Evolutionary conservation across 768 basidiomycete species (phyloP).

Genomic region (Hericium coralloides): DNA sequence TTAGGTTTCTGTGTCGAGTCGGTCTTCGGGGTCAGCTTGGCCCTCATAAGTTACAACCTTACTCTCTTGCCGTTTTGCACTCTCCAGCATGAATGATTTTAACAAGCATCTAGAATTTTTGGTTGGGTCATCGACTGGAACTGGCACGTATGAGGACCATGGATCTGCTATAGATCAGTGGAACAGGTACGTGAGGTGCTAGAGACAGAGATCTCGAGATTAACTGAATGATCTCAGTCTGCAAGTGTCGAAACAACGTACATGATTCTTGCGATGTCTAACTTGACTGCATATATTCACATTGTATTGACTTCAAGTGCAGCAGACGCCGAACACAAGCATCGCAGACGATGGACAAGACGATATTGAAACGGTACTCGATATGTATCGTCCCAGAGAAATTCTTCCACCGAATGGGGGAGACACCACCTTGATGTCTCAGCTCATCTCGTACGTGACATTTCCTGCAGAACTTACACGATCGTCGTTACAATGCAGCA

Average conservation of each 20-base stretch:
- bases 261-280: too few species aligned
- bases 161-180: neutral
- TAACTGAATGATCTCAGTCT: too few species aligned
- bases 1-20: too few species aligned
- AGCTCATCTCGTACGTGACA: slow-evolving; percentile 12
- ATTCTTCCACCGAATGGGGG: neutral
- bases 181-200: neutral
- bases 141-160: neutral
- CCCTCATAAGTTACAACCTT: too few species aligned
- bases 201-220: too few species aligned
- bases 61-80: neutral
- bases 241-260: too few species aligned
- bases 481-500: neutral
- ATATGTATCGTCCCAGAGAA: slow-evolving; percentile 5
- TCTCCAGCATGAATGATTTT: slow-evolving; percentile 2
- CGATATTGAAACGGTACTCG: slow-evolving; percentile 7
- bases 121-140: neutral
- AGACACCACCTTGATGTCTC: slow-evolving; percentile 1
- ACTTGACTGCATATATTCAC: too few species aligned
- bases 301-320: too few species aligned
- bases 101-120: slow-evolving; percentile 2
- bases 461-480: neutral
- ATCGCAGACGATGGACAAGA: neutral
- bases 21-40: too few species aligned
- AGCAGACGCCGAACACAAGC: neutral